Base-by-base conservation (phyloP, 2,329 filamentous ascomycete genomes). In the Calonectria hongkongensis region DNA sequence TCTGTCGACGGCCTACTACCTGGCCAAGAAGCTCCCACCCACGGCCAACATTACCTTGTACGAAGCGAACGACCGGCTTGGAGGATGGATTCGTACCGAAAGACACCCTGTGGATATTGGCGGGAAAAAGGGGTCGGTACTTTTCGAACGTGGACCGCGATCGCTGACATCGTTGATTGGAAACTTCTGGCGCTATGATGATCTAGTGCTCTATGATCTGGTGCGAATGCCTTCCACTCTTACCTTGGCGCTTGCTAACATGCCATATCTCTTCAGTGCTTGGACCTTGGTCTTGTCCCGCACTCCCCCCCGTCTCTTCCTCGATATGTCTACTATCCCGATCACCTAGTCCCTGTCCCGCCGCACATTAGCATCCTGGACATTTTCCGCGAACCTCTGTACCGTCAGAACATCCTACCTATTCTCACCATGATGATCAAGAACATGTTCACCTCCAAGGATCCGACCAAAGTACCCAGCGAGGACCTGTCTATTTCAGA, bases 321-420 rank as follows among this genome's bases (percentile, higher is more conserved):
- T 16, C 93, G 95, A 74, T 98, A 93, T 83, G 87, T 98, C 72
- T 98, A 97, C 88, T 98, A 97, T 80, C 94, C 94, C 2, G 94
- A 98, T 82, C 94, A 92, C 79, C 89, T 86, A 41, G 82, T 86
- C 33, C 67, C 76, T 45, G 74, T 83, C 30, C 84, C 84, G 2
- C 83, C 84, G 3, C 68, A 76, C 27, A 70, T 76, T 39, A 73
- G 72, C 67, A 39, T 84, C 54, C 62, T 78, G 50, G 72, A 79
- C 25, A 76, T 80, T 66, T 63, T 83, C 27, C 73, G 77, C 58
- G 81, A 85, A 71, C 80, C 81, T 21, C 79, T 85, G 73, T 83
- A 83, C 72, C 78, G 79, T 21, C 78, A 83, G 51, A 80, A 78
- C 39, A 68, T 83, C 47, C 75, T 77, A 43, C 81, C 81, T 18